These are phyloP conservation scores for Salvia sclarea DNA, from an alignment of 305 asterid species.

Conservation along the genomic window DNA sequence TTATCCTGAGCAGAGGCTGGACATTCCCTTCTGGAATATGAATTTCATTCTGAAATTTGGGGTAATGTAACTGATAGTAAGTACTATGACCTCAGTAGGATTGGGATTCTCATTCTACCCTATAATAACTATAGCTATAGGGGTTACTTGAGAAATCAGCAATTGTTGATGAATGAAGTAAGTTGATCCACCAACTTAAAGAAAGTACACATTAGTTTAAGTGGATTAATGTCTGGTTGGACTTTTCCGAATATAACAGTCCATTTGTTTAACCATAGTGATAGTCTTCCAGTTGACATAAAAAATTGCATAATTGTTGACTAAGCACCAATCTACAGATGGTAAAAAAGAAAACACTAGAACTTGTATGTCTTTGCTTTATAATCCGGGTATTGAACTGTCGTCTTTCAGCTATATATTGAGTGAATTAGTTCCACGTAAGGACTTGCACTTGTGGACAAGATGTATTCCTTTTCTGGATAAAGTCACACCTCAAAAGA, in stretches of 20 bases:
- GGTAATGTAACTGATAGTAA: neutral
- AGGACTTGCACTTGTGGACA: slow-evolving; percentile 31
- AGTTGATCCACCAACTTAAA: slow-evolving; percentile 6
- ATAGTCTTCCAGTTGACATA: slow-evolving; percentile 1
- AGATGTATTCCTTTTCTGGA: slow-evolving; percentile 25
- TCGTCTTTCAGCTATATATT: neutral
- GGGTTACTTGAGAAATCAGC: slow-evolving; percentile 6
- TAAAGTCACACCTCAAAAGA: slow-evolving; percentile 11
- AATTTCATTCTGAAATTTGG: neutral
- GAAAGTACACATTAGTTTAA: neutral
- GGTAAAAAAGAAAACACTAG: neutral
- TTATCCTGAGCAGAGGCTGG: neutral
- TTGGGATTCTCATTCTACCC: too few relatives aligned
- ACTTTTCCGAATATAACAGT: neutral
- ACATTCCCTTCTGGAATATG: neutral
- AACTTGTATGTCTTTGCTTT: neutral
- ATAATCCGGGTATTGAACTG: neutral
- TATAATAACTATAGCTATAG: too few relatives aligned
- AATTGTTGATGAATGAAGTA: slow-evolving; percentile 10
- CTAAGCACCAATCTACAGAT: neutral
- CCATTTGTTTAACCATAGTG: neutral
- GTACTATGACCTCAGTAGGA: neutral
- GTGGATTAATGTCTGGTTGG: slow-evolving; percentile 13
- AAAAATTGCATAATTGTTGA: neutral
- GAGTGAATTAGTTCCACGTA: slow-evolving; percentile 17